Evolutionary conservation across 2,329 filamentous ascomycete species (phyloP), one percentile per base, ranked within the genome.

Genomic region (Colletotrichum ledebouriae): DNA sequence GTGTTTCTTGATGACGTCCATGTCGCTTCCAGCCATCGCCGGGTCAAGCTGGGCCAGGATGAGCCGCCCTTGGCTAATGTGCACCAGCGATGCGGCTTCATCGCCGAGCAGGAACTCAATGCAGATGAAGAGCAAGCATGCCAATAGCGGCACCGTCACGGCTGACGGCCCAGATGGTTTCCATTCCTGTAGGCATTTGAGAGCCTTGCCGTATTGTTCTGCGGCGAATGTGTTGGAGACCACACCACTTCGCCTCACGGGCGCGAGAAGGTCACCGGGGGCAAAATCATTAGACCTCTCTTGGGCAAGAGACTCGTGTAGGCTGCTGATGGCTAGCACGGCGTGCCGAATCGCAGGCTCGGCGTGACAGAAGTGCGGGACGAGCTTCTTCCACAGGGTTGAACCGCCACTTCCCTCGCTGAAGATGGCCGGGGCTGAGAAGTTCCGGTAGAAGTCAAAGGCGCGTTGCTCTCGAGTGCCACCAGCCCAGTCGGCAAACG

Each of bases 61-160:
- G 49, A 80, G 77, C 3, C 82, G 73, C 7, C 82, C 82, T 67
- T 84, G 81, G 15, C 77, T 75, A 15, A 84, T 81, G 56, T 84
- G 82, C 63, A 83, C 75, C 53, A 83, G 78, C 0, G 85, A 83
- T 10, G 81, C 80, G 5, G 75, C 73, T 49, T 83, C 81, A 65
- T 87, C 82, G 42, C 84, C 82, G 39, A 84, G 83, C 67, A 88
- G 77, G 71, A 85, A 85, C 73, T 87, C 86, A 56, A 87, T 82
- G 71, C 84, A 85, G 25, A 85, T 83, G 69, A 87, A 86, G 22
- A 87, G 75, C 1, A 86, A 73, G 69, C 84, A 86, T 6, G 82
- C 82, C 3, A 85, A 75, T 15, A 87, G 72, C 1, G 78, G 78
- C 0, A 80, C 72, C 0, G 74, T 73, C 6, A 75, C 72, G 1